Evolutionary conservation across 441 rosid genomes (phyloP).

Genomic region (Eutrema salsugineum): DNA sequence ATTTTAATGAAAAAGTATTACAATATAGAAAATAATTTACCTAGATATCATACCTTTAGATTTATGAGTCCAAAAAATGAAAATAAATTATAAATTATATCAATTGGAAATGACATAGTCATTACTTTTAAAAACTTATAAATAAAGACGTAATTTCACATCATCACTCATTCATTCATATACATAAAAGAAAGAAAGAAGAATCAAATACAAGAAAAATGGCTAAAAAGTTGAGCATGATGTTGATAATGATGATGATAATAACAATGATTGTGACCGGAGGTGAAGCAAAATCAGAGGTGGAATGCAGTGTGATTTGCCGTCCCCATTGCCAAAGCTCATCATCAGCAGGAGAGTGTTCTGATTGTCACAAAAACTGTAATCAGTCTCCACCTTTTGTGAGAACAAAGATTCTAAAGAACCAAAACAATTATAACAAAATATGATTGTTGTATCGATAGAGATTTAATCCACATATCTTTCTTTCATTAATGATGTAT

Average conservation of each 20-base stretch:
- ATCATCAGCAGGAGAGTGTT: constrained; percentile 1
- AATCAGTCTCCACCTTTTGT: background rate
- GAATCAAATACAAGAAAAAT: background rate
- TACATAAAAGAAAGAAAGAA: background rate
- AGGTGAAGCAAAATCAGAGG: constrained; percentile 12
- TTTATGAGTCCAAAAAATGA: background rate
- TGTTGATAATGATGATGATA: background rate
- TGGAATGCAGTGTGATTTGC: background rate
- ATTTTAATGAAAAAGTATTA: too few species aligned
- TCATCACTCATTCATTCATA: background rate
- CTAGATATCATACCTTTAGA: background rate
- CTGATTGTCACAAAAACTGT: background rate
- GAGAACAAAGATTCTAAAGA: background rate
- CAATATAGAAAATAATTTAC: too few species aligned
- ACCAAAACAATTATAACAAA: background rate
- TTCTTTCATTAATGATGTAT: too few species aligned
- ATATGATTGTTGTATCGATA: background rate
- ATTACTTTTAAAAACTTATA: background rate
- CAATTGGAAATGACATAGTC: background rate
- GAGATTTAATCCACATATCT: background rate
- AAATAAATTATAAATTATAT: background rate
- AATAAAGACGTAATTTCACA: background rate
- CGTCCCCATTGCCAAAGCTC: background rate
- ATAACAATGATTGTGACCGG: background rate
- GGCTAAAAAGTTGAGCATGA: background rate